A percentile compares a stretch with the other conserved stretches of the same genome.
Evolutionary conservation across 2,329 filamentous ascomycete genomes (phyloP).

Genomic region (Epichloe gansuensis): DNA sequence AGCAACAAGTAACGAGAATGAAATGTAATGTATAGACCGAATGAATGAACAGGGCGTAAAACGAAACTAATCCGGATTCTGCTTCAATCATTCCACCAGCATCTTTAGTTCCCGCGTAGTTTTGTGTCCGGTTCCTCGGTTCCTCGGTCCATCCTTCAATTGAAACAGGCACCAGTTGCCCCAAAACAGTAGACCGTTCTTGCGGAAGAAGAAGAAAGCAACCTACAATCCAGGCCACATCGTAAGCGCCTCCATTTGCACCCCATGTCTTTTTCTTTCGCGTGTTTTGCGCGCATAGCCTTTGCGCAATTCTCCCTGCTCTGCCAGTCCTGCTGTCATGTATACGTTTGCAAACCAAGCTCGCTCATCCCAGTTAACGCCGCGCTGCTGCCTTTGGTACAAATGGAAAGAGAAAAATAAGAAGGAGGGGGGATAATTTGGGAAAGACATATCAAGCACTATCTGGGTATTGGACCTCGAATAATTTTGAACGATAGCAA

Average conservation of each 20-base stretch:
- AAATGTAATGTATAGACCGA: neutral
- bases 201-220: neutral
- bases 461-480: no score
- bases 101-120: neutral
- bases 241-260: neutral
- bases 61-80: neutral
- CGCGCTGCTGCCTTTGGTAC: constrained; percentile 13
- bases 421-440: neutral
- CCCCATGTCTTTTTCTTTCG: no score
- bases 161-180: neutral
- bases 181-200: neutral
- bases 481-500: neutral
- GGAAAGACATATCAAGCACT: no score
- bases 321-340: neutral
- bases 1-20: no score
- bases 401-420: constrained; percentile 3
- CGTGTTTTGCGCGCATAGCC: no score
- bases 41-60: neutral
- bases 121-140: neutral
- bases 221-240: neutral
- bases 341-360: neutral
- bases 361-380: constrained; percentile 8
- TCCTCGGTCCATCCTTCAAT: neutral
- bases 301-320: neutral
- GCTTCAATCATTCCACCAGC: neutral